Percentiles rank a stretch among this genome's conserved stretches.
These are phyloP conservation scores for Russula emetica DNA, from an alignment of 768 basidiomycete species.

Conservation along the genomic window DNA sequence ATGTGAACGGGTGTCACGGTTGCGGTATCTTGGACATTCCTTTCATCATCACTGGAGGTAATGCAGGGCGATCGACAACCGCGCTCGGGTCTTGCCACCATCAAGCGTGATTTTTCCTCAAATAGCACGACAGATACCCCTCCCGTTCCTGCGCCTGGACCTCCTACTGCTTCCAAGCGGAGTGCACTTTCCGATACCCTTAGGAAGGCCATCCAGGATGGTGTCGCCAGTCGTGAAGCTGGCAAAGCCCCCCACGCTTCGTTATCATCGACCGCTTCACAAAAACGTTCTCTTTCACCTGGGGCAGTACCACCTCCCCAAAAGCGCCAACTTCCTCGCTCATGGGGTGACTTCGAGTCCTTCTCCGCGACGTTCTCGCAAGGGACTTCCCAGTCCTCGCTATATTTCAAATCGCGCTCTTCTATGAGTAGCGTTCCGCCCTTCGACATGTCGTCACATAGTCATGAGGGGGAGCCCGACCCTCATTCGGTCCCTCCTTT, in stretches of 20 bases:
- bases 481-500: constrained; percentile 27
- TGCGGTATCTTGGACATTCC: neutral
- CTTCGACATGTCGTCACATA: constrained; percentile 15
- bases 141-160: constrained; percentile 36
- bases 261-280: constrained; percentile 27
- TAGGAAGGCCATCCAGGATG: constrained; percentile 25
- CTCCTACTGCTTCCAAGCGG: constrained; percentile 42
- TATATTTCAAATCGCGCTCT: neutral
- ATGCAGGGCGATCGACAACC: constrained; percentile 28
- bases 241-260: constrained; percentile 4
- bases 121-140: constrained; percentile 27
- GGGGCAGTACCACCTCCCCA: constrained; percentile 8
- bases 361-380: neutral
- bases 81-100: constrained; percentile 55
- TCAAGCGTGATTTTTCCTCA: constrained; percentile 62
- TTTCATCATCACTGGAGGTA: constrained; percentile 5
- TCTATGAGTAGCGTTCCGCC: neutral
- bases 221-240: constrained; percentile 25
- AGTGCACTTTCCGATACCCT: constrained; percentile 27
- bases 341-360: constrained; percentile 17
- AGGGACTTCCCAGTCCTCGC: constrained; percentile 6
- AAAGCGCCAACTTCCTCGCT: constrained; percentile 25
- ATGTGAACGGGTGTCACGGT: neutral
- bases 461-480: constrained; percentile 23
- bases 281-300: constrained; percentile 28